Percentiles rank a stretch among this genome's conserved stretches.
Conservation (phyloP, 1,139 yeast species). For the Blastobotrys proliferans region DNA sequence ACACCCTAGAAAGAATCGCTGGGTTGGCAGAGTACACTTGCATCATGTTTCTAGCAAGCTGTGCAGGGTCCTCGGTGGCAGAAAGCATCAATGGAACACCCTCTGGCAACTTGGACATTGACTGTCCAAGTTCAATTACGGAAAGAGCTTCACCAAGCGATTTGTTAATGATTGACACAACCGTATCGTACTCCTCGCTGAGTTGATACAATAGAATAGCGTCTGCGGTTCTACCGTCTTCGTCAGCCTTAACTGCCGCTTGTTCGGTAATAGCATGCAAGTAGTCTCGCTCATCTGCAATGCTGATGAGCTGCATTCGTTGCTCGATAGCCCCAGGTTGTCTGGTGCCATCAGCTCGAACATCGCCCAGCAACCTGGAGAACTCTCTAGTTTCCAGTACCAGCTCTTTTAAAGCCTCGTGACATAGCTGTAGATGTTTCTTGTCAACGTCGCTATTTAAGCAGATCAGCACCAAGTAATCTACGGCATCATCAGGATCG, state of each 20-base stretch:
- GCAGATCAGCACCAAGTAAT: conserved; percentile 73
- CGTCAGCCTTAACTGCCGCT: conserved; percentile 84
- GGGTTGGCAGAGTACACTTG: conserved; percentile 34
- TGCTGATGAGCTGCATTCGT: conserved; percentile 62
- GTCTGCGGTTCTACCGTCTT: conserved; percentile 86
- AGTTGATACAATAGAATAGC: conserved; percentile 82
- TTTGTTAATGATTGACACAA: conserved; percentile 70
- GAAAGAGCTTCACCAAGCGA: conserved; percentile 76
- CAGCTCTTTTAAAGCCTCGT: conserved; percentile 78
- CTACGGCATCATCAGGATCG: conserved; percentile 88
- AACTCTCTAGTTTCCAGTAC: conserved; percentile 86
- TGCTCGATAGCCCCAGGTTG: conserved; percentile 82
- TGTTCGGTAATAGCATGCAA: conserved; percentile 71
- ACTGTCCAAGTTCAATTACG: conserved; percentile 66
- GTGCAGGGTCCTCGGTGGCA: conserved; percentile 39
- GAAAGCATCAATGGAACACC: conserved; percentile 29
- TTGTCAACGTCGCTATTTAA: conserved; percentile 39
- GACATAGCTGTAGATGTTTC: conserved; percentile 50
- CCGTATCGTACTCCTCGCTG: conserved; percentile 84
- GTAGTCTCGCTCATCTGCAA: conserved; percentile 52
- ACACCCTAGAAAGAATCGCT: conserved; percentile 31
- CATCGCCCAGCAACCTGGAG: conserved; percentile 72
- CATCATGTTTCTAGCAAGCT: conserved; percentile 39
- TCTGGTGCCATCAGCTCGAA: conserved; percentile 70
- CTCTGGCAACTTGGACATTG: conserved; percentile 38